phyloP scores from a whole-genome alignment of 2,329 filamentous ascomycete genomes.

The Boeremia lycopersici region DNA sequence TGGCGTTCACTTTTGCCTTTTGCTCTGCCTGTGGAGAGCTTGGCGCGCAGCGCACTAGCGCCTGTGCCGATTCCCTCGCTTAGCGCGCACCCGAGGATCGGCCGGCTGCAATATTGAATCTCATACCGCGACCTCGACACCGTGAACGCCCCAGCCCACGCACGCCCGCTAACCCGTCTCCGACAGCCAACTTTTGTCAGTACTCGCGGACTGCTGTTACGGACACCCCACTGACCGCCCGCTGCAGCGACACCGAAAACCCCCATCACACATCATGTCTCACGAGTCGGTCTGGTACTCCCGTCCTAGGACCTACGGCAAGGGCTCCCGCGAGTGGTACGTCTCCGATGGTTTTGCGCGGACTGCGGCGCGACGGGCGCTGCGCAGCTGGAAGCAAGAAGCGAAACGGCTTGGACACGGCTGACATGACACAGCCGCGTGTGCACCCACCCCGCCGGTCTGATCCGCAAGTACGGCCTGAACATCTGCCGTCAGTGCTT shows the following conservation, averaged over 20 bases:
- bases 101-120: conserved; percentile 34
- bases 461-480: conserved; percentile 99
- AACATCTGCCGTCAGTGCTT: conserved; percentile 79
- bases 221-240: conserved; percentile 18
- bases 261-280: conserved; percentile 68
- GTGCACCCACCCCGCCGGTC: conserved; percentile 95
- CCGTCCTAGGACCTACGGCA: conserved; percentile 95
- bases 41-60: conserved; percentile 2
- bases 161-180: conserved; percentile 33
- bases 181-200: conserved; percentile 36
- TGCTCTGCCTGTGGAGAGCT: no score
- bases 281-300: conserved; percentile 99
- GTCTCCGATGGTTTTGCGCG: conserved; percentile 50
- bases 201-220: conserved; percentile 5
- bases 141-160: conserved; percentile 37
- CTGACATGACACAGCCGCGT: conserved; percentile 65
- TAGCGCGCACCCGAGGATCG: conserved; percentile 31
- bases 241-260: conserved; percentile 33
- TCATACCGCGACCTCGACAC: conserved; percentile 22
- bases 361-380: neutral
- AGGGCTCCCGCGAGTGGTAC: conserved; percentile 93
- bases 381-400: no score
- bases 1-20: no score
- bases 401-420: no score
- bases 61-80: conserved; percentile 28